Base-by-base conservation (phyloP, 148 eudicot species). In the Spergularia marina region DNA sequence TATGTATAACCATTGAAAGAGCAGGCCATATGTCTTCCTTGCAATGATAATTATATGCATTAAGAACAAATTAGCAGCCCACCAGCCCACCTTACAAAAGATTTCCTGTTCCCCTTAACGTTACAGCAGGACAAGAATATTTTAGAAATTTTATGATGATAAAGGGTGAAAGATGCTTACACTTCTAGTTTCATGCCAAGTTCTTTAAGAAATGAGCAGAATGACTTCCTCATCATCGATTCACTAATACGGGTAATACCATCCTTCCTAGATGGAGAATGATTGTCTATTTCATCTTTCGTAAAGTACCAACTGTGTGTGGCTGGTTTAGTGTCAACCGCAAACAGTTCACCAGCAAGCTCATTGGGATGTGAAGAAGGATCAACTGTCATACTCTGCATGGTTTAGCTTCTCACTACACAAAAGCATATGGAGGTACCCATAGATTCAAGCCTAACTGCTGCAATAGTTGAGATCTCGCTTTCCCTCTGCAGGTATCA, bases 261-360 rank as follows among this genome's bases (percentile, higher is more conserved):
- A 78, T 91, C 97, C 79, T 82, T 85, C 85, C 93, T 87, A 67
- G 97, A 91, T 70, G 97, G 97, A 23, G 93, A 86, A 80, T 77
- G 65, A 65, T 77, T 76, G 74, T 86, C 93, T 70, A 91, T 78
- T 74, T 91, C 90, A 44, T 85, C 81, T 76, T 58, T 87, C 55
- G 85, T 85, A 53, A 86, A 89, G 84, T 91, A 87, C 91, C 91
- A 87, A 70, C 77, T 78, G 53, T 77, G 81, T 70, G 84, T 82
- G 61, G 44, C 65, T 0, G 56, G 72, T 58, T 57, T 60, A 80
- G 49, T 18, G 20, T 40, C 36, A 76, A 66, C 65, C 23, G 53
- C 25, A 18, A 56, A 11, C 64, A 63, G 58, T 70, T 75, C 60
- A 71, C 55, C 47, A 18, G 67, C 52, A 5, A 49, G 72, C 60